phyloP scores from a whole-genome alignment of 345 rosid genomes.

The Salix brachista region DNA sequence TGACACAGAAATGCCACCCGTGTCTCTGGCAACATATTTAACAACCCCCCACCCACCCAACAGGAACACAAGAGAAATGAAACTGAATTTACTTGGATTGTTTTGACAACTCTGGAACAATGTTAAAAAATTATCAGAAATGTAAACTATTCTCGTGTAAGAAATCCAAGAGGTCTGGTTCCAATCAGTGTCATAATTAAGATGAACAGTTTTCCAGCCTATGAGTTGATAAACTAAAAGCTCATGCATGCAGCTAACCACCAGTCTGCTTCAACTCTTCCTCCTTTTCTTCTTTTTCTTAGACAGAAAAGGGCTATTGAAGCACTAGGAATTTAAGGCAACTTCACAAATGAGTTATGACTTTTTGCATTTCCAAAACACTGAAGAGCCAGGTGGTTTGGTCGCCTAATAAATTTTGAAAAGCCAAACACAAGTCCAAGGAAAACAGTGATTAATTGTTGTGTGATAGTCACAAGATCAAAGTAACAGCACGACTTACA shows the following conservation, averaged over 20 bases:
- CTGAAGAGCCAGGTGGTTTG: neutral
- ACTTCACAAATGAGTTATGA: neutral
- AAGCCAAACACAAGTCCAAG: neutral
- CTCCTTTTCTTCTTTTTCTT: too few relatives aligned
- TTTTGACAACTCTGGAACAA: neutral
- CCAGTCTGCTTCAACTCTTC: too few relatives aligned
- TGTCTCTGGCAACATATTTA: neutral
- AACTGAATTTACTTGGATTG: neutral
- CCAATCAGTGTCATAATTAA: neutral
- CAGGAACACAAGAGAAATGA: neutral
- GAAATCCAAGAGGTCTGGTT: neutral
- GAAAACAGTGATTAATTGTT: neutral
- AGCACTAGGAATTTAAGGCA: neutral
- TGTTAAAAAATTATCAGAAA: neutral
- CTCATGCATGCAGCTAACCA: too few relatives aligned
- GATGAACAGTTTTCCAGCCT: too few relatives aligned
- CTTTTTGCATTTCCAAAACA: neutral
- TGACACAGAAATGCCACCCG: neutral
- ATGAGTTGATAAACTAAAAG: too few relatives aligned
- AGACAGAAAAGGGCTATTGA: too few relatives aligned
- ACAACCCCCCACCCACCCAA: neutral
- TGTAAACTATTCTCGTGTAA: neutral
- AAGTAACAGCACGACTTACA: neutral
- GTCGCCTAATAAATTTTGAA: neutral
- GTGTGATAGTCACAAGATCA: neutral